Evolutionary conservation across 2,329 filamentous ascomycete species (phyloP), one percentile per base, ranked within the genome.

Genomic region (Pestalotiopsis sp.): DNA sequence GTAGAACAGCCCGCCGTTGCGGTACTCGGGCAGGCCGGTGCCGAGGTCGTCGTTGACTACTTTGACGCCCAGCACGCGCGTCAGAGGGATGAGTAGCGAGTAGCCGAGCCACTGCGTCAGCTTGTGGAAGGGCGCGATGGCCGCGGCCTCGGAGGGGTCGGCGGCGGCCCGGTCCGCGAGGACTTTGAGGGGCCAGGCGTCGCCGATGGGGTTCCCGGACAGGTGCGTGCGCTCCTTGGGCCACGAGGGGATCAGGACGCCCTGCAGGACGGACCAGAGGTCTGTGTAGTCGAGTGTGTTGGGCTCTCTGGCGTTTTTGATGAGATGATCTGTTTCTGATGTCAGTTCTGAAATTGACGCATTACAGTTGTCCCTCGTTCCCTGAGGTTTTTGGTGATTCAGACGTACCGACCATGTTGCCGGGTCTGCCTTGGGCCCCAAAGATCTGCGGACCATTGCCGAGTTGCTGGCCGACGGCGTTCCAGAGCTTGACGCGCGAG

Each of bases 61-160:
- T 72, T 94, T 90, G 69, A 97, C 90, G 68, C 92, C 88, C 74
- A 97, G 89, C 25, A 97, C 81, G 72, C 90, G 92, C 67, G 91
- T 89, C 91, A 97, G 97, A 0, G 94, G 94, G 27, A 94, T 91
- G 93, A 97, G 97, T 67, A 98, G 87, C 2, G 94, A 97, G 81
- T 97, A 97, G 64, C 92, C 93, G 67, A 98, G 90, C 95, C 95
- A 98, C 80, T 97, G 94, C 0, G 94, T 97, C 45, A 97, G 87
- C 81, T 97, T 97, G 84, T 98, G 95, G 83, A 97, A 97, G 0
- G 94, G 94, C 12, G 95, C 88, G 74, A 97, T 95, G 73, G 87
- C 91, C 78, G 95, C 92, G 92, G 90, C 36, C 17, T 65, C 62
- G 17, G 49, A 86, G 72, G 90, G 84, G 6, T 87, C 87, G 71